phyloP scores from a whole-genome alignment of 2,329 filamentous ascomycete species.

The Fusarium albosuccineum region DNA sequence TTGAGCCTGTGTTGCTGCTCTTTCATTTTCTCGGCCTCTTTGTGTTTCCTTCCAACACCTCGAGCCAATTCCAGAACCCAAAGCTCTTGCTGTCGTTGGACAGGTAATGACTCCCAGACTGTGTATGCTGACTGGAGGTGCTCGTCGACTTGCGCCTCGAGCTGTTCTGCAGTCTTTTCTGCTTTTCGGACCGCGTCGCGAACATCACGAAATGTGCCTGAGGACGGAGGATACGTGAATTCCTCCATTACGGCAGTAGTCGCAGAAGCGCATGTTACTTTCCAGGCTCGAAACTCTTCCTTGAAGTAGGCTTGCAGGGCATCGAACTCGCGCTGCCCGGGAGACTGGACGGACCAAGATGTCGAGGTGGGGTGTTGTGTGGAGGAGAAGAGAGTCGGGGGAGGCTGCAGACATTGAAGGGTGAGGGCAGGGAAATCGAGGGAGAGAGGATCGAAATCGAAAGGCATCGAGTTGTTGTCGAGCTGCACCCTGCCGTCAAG shows the following conservation, averaged over 20 bases:
- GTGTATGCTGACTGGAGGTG: conserved; percentile 83
- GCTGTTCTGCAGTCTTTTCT: conserved; percentile 65
- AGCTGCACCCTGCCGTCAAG: conserved; percentile 62
- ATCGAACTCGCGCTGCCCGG: conserved; percentile 78
- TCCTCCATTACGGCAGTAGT: conserved; percentile 66
- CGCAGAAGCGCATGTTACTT: conserved; percentile 63
- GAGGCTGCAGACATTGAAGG: conserved; percentile 82
- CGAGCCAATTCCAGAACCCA: conserved; percentile 74
- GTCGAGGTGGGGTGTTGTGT: conserved; percentile 82
- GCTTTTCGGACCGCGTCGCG: conserved; percentile 62
- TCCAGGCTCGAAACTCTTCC: conserved; percentile 77
- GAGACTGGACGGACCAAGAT: conserved; percentile 85
- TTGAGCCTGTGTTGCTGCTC: conserved; percentile 63
- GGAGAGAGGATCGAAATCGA: conserved; percentile 86
- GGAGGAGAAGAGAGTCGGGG: conserved; percentile 84
- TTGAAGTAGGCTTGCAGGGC: conserved; percentile 76
- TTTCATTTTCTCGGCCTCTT: conserved; percentile 65
- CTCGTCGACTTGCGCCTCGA: conserved; percentile 77
- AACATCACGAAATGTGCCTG: conserved; percentile 56
- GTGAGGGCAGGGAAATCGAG: conserved; percentile 89
- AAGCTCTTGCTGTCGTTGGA: conserved; percentile 68
- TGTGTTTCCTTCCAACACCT: conserved; percentile 68
- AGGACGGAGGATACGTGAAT: conserved; percentile 61
- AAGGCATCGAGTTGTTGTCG: conserved; percentile 68
- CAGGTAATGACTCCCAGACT: conserved; percentile 78